A percentile compares a stretch with the other conserved stretches of the same genome.
These are phyloP conservation scores for Sutorius eximius DNA, from an alignment of 1,284 basidiomycete genomes.

Conservation along the genomic window DNA sequence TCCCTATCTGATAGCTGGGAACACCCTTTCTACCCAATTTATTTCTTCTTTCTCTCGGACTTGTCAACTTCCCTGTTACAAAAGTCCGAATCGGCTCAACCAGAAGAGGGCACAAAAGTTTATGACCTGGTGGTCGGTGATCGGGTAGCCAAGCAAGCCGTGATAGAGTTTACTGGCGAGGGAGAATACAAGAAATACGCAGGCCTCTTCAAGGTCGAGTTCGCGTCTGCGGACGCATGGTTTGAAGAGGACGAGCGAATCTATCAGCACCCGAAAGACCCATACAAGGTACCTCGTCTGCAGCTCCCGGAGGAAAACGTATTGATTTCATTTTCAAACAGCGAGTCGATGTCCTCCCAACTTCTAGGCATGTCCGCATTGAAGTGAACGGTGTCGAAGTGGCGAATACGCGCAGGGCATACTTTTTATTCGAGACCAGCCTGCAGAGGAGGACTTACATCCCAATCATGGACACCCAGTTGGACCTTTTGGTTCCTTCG, in stretches of 20 bases:
- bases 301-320: no score
- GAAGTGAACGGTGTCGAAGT: slow-evolving; percentile 62
- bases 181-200: slow-evolving; percentile 39
- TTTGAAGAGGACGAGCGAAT: slow-evolving; percentile 68
- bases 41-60: slow-evolving; percentile 51
- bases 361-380: slow-evolving; percentile 59
- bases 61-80: slow-evolving; percentile 41
- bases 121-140: slow-evolving; percentile 51
- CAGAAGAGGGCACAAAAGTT: slow-evolving; percentile 32
- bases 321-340: slow-evolving; percentile 19
- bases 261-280: slow-evolving; percentile 62
- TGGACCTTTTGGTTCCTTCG: slow-evolving; percentile 52
- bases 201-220: slow-evolving; percentile 51
- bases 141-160: slow-evolving; percentile 40
- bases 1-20: slow-evolving; percentile 51
- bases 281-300: slow-evolving; percentile 53
- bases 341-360: slow-evolving; percentile 61
- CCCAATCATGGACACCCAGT: slow-evolving; percentile 52
- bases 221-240: slow-evolving; percentile 58
- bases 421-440: slow-evolving; percentile 58
- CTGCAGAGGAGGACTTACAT: slow-evolving; percentile 61
- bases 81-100: slow-evolving; percentile 30
- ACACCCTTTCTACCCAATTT: slow-evolving; percentile 50
- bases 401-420: slow-evolving; percentile 55
- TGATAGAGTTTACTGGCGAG: slow-evolving; percentile 39